phyloP scores from a whole-genome alignment of 495 filamentous ascomycete species.

The Aspergillus leporis region DNA sequence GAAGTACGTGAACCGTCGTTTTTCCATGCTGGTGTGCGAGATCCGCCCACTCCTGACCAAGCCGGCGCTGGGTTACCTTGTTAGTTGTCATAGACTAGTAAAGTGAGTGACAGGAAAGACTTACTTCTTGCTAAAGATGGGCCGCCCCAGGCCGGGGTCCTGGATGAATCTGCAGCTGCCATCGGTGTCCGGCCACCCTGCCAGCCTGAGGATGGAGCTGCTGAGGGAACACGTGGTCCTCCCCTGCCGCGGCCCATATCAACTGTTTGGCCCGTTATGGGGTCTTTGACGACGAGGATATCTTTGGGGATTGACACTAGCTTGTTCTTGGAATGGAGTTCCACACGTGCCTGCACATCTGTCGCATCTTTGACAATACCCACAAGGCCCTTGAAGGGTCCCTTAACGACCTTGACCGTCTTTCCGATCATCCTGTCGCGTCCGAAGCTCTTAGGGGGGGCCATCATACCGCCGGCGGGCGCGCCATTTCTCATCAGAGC shows the following conservation, averaged over 20 bases:
- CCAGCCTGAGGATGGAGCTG: conserved; percentile 43
- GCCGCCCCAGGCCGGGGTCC: conserved; percentile 71
- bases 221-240: conserved; percentile 52
- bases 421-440: conserved; percentile 87
- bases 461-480: conserved; percentile 56
- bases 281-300: conserved; percentile 76
- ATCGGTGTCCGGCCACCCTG: conserved; percentile 71
- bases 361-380: conserved; percentile 95
- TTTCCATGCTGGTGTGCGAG: conserved; percentile 78
- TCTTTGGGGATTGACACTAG: conserved; percentile 78
- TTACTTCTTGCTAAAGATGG: conserved; percentile 54
- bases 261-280: conserved; percentile 70
- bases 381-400: conserved; percentile 86
- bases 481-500: conserved; percentile 67
- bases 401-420: conserved; percentile 81
- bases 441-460: conserved; percentile 75
- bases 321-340: conserved; percentile 90
- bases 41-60: conserved; percentile 53
- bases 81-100: conserved; percentile 13
- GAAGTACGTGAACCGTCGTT: conserved; percentile 69
- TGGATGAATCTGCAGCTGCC: conserved; percentile 55
- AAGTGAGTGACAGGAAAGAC: conserved; percentile 21
- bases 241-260: conserved; percentile 61
- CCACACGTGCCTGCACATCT: conserved; percentile 79
- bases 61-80: conserved; percentile 56